Conservation (phyloP, 495 filamentous ascomycete genomes). For the Aeminium ludgeri region DNA sequence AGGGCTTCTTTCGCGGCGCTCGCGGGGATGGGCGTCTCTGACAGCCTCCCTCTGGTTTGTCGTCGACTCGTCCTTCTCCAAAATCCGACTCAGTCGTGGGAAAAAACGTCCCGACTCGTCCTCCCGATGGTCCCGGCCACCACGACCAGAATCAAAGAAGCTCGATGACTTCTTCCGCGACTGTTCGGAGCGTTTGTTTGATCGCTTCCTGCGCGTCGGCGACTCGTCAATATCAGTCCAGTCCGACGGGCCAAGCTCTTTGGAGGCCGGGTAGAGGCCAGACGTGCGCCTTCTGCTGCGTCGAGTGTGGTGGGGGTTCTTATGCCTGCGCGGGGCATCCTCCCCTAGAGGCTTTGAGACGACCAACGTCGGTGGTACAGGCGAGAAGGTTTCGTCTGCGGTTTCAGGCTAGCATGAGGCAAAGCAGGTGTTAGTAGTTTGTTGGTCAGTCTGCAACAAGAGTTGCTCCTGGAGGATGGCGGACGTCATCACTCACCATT, state of each 20-base stretch:
- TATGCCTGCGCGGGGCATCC: too few relatives aligned
- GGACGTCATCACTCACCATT: slow-evolving; percentile 14
- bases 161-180: too few relatives aligned
- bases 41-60: slow-evolving; percentile 7
- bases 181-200: slow-evolving; percentile 1
- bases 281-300: slow-evolving; percentile 2
- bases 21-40: slow-evolving; percentile 14
- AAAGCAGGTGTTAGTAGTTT: slow-evolving; percentile 7
- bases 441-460: too few relatives aligned
- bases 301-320: too few relatives aligned
- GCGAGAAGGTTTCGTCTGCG: slow-evolving; percentile 1
- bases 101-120: slow-evolving; percentile 13
- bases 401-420: slow-evolving; percentile 7
- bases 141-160: not conserved
- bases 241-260: slow-evolving; percentile 7
- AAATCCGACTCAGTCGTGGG: slow-evolving; percentile 22
- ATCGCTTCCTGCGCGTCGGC: slow-evolving; percentile 3
- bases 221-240: slow-evolving; percentile 18
- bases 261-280: not conserved
- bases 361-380: slow-evolving; percentile 7
- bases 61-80: slow-evolving; percentile 18
- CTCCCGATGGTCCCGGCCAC: not conserved
- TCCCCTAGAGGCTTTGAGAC: slow-evolving; percentile 10
- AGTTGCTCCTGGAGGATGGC: too few relatives aligned
- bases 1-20: slow-evolving; percentile 1